Evolutionary conservation across 305 asterid species (phyloP), one percentile per base, ranked within the genome.

Genomic region (Rubia tinctorum): DNA sequence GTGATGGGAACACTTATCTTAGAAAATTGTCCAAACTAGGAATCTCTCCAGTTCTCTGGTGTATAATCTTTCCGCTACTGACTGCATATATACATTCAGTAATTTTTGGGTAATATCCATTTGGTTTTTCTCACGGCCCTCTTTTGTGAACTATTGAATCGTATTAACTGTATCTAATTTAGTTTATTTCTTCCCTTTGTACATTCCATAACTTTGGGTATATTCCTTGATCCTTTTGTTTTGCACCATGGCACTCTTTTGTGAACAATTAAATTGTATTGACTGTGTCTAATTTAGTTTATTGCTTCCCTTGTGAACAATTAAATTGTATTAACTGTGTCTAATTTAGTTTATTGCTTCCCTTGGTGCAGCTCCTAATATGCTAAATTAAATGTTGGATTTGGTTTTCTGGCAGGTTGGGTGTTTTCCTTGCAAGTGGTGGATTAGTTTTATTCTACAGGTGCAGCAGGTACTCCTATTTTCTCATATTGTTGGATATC

Each of bases 11-110:
- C 82, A 89, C 89, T 78, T 80, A 77, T 55, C 77, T 90, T 34
- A 97, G 99, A 59, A 89, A 82, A 80, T 76, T 95, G 76, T 86
- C 96, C 70, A 92, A 89, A 87, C 77, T 90, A 78, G 97, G 97
- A 81, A 92, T 95, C 83, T 98, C 99, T 73, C 99, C 99, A 12
- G 42, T 88, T 62, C 95, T 95, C 68, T 95, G 97, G 92, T 95
- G 83, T 82, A 78, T 83, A 71, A 88, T 92, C 66, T 84, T 92
- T 81, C 65, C 90, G 87, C 69, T 95, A 78, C 88, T 95, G 64
- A 86, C 80, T 81, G 81, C 87, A 53, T 95, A 92, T 83, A 78
- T 84, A 63, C 91, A 82, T 72, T 86, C 99, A 58, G 99, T 92
- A 69, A 83, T n/a, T 95, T 60, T 71, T 76, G 68, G 97, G n/a